phyloP scores from a whole-genome alignment of 2,329 filamentous ascomycete genomes.

The Apiospora hydei region DNA sequence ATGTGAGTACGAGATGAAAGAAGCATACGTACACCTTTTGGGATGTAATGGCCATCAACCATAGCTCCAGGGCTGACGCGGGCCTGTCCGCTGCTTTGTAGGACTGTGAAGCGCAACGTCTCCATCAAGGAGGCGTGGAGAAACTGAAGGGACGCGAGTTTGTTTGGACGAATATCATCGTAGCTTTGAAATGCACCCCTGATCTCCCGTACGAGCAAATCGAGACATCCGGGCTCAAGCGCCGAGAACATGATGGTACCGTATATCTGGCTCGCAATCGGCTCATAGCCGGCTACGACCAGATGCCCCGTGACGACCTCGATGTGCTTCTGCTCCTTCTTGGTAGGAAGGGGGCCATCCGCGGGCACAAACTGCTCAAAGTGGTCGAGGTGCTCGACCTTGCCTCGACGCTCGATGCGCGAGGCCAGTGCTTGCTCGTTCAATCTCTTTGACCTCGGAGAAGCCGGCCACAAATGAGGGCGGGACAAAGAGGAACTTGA shows the following conservation, averaged over 20 bases:
- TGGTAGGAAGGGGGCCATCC: conserved; percentile 29
- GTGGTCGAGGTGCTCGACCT: conserved; percentile 35
- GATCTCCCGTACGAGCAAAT: neutral
- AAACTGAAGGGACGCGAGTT: neutral
- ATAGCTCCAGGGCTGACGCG: conserved; percentile 16
- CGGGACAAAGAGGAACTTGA: conserved; percentile 33
- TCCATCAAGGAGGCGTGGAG: conserved; percentile 11
- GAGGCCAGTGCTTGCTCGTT: conserved; percentile 30
- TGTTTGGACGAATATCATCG: neutral
- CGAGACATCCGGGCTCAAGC: conserved; percentile 26
- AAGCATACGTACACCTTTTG: neutral
- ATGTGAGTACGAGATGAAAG: too few relatives aligned
- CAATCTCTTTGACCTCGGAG: conserved; percentile 22
- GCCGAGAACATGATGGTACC: conserved; percentile 28
- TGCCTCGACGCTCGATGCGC: conserved; percentile 34
- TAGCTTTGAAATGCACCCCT: neutral
- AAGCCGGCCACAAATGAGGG: conserved; percentile 20
- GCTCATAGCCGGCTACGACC: conserved; percentile 26
- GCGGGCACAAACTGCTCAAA: conserved; percentile 34
- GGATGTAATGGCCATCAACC: conserved; percentile 4
- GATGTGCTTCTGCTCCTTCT: conserved; percentile 32
- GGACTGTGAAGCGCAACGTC: neutral
- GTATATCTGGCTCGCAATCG: conserved; percentile 33
- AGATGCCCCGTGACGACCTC: conserved; percentile 29
- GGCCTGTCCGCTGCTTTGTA: conserved; percentile 22